A percentile compares a stretch with the other conserved stretches of the same genome.
Conservation (phyloP, 2,329 filamentous ascomycete genomes). For the Colletotrichum zoysiae region DNA sequence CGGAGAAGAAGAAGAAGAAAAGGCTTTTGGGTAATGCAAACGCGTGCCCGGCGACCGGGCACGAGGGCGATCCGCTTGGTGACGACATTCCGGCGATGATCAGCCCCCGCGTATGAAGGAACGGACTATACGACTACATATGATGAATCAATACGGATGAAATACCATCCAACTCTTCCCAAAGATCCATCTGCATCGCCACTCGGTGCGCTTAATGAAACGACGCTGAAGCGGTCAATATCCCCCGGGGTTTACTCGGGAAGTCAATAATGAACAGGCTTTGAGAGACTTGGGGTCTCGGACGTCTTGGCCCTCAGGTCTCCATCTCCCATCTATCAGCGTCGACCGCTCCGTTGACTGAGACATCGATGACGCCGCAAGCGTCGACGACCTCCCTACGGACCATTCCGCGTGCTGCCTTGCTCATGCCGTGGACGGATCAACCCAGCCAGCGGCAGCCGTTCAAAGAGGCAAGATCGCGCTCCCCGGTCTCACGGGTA, state of each 20-base stretch:
- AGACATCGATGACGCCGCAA: too few relatives aligned
- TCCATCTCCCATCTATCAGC: too few relatives aligned
- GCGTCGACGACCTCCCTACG: not conserved
- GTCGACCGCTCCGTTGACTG: not conserved
- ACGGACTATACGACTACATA: conserved; percentile 29
- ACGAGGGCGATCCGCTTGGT: conserved; percentile 24
- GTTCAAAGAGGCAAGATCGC: not conserved
- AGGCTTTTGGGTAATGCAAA: conserved; percentile 17
- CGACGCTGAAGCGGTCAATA: not conserved
- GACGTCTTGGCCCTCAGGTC: too few relatives aligned
- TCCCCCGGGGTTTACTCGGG: too few relatives aligned
- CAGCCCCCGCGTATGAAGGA: not conserved
- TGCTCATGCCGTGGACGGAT: not conserved
- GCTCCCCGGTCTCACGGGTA: not conserved
- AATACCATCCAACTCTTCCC: not conserved
- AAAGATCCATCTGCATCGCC: too few relatives aligned
- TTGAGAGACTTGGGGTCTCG: not conserved
- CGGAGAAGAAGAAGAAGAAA: not conserved
- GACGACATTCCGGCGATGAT: conserved; percentile 31
- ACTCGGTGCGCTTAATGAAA: too few relatives aligned
- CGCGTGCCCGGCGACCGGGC: conserved; percentile 11
- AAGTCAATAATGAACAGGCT: not conserved
- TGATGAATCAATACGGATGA: conserved; percentile 24
- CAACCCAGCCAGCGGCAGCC: not conserved
- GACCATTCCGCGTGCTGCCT: not conserved